Conservation (phyloP, 441 rosid genomes). For the Corymbia citriodora region DNA sequence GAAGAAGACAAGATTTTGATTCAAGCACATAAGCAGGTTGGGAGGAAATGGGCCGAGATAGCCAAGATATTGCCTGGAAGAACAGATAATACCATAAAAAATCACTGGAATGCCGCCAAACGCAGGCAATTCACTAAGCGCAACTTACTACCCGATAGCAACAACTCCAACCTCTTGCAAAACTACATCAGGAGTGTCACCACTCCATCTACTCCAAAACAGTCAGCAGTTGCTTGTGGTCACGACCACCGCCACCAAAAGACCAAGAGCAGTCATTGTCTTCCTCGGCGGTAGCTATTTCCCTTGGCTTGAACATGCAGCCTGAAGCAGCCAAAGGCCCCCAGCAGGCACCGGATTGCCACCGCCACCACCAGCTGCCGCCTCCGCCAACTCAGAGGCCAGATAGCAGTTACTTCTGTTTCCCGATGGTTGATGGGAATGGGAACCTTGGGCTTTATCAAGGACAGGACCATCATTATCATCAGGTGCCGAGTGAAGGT, state of each 20-base stretch:
- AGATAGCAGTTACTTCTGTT: not conserved
- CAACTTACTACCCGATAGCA: not conserved
- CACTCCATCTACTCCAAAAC: not conserved
- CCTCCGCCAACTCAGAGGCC: not conserved
- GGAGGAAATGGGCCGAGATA: not conserved
- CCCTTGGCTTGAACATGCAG: not conserved
- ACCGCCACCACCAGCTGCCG: not conserved
- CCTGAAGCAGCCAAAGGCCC: not conserved
- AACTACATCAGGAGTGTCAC: not conserved
- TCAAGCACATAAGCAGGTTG: not conserved
- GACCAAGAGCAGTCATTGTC: not conserved
- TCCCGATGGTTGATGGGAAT: not conserved
- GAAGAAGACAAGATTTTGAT: not conserved
- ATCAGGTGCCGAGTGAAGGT: not conserved
- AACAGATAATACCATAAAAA: not conserved
- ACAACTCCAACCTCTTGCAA: not conserved
- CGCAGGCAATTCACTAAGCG: not conserved
- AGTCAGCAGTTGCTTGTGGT: not conserved
- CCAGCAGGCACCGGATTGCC: not conserved
- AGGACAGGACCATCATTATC: not conserved
- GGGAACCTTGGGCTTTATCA: not conserved
- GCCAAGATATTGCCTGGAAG: not conserved
- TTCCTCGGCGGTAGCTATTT: not conserved
- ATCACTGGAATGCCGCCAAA: not conserved
- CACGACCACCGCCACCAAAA: not conserved